phyloP scores from a whole-genome alignment of 2,329 filamentous ascomycete species.

The Thelonectria discophora region DNA sequence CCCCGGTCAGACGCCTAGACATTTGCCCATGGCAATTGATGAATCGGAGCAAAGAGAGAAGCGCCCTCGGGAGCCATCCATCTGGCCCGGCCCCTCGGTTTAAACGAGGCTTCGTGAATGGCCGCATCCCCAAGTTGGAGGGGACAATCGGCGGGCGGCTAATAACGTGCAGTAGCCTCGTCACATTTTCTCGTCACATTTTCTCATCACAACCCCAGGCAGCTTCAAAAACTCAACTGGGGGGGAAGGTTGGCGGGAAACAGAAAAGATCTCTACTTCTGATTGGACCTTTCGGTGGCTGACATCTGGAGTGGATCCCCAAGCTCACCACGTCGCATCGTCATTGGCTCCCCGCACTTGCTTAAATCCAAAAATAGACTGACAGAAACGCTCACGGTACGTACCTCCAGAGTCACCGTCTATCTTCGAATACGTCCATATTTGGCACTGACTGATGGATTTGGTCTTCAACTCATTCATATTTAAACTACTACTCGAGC shows the following conservation, averaged over 20 bases:
- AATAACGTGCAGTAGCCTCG: constrained; percentile 36
- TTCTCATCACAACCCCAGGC: too few species aligned
- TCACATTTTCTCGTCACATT: background rate
- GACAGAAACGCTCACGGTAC: background rate
- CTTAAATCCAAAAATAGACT: constrained; percentile 1
- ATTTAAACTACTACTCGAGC: background rate
- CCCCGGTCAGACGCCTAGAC: background rate
- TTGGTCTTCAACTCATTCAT: too few species aligned
- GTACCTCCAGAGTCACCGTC: background rate
- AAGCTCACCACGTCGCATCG: too few species aligned
- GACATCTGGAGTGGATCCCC: too few species aligned
- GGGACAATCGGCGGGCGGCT: constrained; percentile 30
- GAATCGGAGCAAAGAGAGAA: background rate
- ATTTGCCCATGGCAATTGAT: background rate
- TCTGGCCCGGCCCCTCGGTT: background rate
- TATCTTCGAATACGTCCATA: too few species aligned
- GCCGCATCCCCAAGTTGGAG: background rate
- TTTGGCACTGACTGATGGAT: too few species aligned
- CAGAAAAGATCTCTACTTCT: background rate
- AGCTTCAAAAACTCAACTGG: too few species aligned
- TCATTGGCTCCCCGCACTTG: constrained; percentile 28
- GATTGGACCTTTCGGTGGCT: constrained; percentile 27
- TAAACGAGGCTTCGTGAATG: background rate
- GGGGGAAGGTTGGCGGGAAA: background rate
- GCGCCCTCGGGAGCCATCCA: background rate